Percentiles rank a stretch among this genome's conserved stretches.
These are phyloP conservation scores for Tulasnella calospora DNA, from an alignment of 768 basidiomycete species.

Conservation along the genomic window DNA sequence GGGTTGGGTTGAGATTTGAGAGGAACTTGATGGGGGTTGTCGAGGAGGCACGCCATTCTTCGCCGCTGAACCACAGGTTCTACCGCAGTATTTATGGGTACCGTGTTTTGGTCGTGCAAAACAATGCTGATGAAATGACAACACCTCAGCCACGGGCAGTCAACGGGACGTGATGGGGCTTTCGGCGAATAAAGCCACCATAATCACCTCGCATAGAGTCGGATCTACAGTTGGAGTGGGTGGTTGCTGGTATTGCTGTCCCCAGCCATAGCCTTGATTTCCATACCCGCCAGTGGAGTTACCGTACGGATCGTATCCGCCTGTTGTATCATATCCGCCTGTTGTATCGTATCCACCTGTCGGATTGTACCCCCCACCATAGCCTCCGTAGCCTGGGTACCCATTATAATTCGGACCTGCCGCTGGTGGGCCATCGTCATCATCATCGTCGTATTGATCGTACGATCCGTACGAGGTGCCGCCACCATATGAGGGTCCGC, in stretches of 20 bases:
- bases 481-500: not conserved
- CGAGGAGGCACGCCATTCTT: not conserved
- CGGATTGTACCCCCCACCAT: not conserved
- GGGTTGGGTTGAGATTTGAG: not conserved
- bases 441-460: not conserved
- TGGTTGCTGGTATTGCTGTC: not conserved
- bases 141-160: not conserved
- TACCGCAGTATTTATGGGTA: constrained; percentile 8
- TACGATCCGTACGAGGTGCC: not conserved
- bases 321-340: not conserved
- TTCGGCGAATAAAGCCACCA: not conserved
- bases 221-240: not conserved
- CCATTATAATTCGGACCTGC: not conserved
- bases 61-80: constrained; percentile 13
- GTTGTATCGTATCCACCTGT: not conserved
- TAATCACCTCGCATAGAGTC: not conserved
- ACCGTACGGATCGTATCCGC: not conserved
- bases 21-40: not conserved
- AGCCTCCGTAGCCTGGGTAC: not conserved
- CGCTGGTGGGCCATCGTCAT: not conserved
- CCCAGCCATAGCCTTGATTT: not conserved
- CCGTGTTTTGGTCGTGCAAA: not conserved
- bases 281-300: not conserved
- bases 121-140: not conserved
- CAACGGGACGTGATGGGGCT: not conserved